These are phyloP conservation scores for Colletotrichum filicis DNA, from an alignment of 2,329 filamentous ascomycete species.

Conservation along the genomic window DNA sequence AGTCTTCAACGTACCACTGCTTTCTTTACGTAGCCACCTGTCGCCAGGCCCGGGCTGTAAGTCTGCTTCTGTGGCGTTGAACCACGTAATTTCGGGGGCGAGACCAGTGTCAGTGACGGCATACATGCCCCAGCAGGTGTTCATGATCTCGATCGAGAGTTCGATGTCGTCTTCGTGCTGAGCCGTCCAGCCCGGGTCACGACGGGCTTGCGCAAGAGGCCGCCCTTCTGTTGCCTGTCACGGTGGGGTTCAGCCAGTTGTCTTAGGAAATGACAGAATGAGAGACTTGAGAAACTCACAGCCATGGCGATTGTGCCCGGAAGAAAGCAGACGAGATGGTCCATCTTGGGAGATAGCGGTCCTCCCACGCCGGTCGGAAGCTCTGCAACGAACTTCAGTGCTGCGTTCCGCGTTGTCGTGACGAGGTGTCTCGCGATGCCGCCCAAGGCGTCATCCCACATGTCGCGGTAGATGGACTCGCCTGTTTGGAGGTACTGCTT, in stretches of 20 bases:
- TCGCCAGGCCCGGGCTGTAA: conserved; percentile 58
- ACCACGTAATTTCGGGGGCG: conserved; percentile 92
- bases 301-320: conserved; percentile 93
- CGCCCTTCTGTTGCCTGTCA: conserved; percentile 77
- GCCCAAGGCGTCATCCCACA: conserved; percentile 88
- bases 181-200: conserved; percentile 76
- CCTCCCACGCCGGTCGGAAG: conserved; percentile 77
- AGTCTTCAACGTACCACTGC: neutral
- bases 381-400: conserved; percentile 89
- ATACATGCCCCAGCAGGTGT: conserved; percentile 99
- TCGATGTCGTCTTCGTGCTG: conserved; percentile 87
- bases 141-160: conserved; percentile 88
- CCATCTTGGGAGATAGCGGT: conserved; percentile 87
- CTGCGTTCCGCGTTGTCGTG: conserved; percentile 82
- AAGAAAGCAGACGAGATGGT: conserved; percentile 97
- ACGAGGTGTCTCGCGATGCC: conserved; percentile 92
- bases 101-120: conserved; percentile 87
- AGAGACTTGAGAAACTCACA: neutral
- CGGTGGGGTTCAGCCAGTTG: neutral
- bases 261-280: neutral
- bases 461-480: conserved; percentile 85
- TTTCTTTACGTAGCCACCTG: neutral
- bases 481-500: conserved; percentile 97
- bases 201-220: conserved; percentile 78
- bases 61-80: conserved; percentile 72